A percentile compares a stretch with the other conserved stretches of the same genome.
These are phyloP conservation scores for Ballota nigra DNA, from an alignment of 257 asterid species.

Conservation along the genomic window DNA sequence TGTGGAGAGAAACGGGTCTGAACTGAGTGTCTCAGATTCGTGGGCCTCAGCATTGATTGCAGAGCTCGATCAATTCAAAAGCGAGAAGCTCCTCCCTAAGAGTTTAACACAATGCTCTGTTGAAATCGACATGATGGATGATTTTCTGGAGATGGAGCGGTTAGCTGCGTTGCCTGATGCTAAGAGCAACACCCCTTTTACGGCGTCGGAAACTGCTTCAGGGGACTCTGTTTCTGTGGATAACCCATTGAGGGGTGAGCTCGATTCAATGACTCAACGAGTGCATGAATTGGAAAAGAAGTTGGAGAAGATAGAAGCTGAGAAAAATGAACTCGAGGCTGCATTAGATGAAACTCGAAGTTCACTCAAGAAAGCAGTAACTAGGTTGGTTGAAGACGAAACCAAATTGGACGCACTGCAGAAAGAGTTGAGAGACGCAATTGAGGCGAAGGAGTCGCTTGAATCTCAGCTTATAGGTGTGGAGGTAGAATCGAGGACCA, in stretches of 20 bases:
- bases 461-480: conserved; percentile 49
- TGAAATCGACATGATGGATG: conserved; percentile 81
- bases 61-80: conserved; percentile 59
- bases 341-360: conserved; percentile 40
- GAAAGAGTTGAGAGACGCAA: conserved; percentile 37
- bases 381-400: conserved; percentile 36
- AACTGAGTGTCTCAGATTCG: conserved; percentile 40
- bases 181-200: conserved; percentile 32
- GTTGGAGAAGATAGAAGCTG: conserved; percentile 46
- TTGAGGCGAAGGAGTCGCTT: conserved; percentile 53
- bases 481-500: conserved; percentile 62
- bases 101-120: conserved; percentile 32
- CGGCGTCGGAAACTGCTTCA: conserved; percentile 34
- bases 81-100: conserved; percentile 39
- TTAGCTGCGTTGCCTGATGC: conserved; percentile 61
- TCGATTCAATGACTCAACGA: conserved; percentile 38
- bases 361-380: conserved; percentile 35
- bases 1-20: conserved; percentile 33
- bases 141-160: conserved; percentile 85
- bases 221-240: conserved; percentile 37
- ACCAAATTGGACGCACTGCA: conserved; percentile 43
- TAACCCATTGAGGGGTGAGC: conserved; percentile 37
- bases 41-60: conserved; percentile 55
- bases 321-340: conserved; percentile 42
- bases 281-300: conserved; percentile 53